Percentiles rank a stretch among this genome's conserved stretches.
phyloP scores from a whole-genome alignment of 2,329 filamentous ascomycete genomes.

The Magnaporthiopsis poae region DNA sequence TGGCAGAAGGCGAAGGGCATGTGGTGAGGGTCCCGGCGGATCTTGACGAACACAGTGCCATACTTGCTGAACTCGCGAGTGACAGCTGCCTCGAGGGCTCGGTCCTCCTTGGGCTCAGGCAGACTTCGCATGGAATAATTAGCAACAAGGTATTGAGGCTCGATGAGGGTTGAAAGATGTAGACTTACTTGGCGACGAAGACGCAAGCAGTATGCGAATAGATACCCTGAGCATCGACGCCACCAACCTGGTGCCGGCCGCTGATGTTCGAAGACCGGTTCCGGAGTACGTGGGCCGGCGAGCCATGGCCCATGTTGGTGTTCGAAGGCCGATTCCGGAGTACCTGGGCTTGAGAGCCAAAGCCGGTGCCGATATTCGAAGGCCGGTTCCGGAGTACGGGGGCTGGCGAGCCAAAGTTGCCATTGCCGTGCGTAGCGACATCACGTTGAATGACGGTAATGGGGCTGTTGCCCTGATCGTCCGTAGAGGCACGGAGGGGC shows the following conservation, averaged over 20 bases:
- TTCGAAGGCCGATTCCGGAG: constrained; percentile 9
- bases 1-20: constrained; percentile 59
- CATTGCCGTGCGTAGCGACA: neutral
- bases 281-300: constrained; percentile 7
- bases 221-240: constrained; percentile 39
- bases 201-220: constrained; percentile 49
- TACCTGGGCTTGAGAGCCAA: constrained; percentile 5
- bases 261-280: constrained; percentile 12
- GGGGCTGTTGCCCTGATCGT: neutral
- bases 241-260: constrained; percentile 14
- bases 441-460: neutral
- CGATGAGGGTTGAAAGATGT: neutral
- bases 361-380: constrained; percentile 10
- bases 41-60: constrained; percentile 52
- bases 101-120: constrained; percentile 38
- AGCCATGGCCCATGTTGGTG: constrained; percentile 6
- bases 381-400: constrained; percentile 2
- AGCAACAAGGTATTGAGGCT: neutral
- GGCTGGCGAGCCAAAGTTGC: constrained; percentile 6
- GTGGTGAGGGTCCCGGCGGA: constrained; percentile 44
- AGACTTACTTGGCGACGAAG: constrained; percentile 56
- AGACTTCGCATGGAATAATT: constrained; percentile 30
- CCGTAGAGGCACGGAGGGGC: neutral
- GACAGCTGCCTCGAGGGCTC: constrained; percentile 41
- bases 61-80: constrained; percentile 42